Evolutionary conservation across 257 asterid species (phyloP).

Genomic region (Lithospermum erythrorhizon): DNA sequence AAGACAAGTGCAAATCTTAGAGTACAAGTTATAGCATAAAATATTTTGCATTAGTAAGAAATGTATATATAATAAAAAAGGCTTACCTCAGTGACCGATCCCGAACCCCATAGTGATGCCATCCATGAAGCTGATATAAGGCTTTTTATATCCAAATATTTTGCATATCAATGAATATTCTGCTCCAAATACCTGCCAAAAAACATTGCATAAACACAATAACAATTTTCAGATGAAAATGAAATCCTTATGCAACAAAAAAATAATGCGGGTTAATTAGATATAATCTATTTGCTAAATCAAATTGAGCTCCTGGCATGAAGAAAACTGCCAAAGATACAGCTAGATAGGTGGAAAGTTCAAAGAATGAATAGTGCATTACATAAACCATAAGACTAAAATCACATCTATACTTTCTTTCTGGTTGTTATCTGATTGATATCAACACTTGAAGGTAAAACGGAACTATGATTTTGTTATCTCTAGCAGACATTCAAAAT

Average conservation of each 20-base stretch:
- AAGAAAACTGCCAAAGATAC: background rate
- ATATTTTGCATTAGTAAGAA: background rate
- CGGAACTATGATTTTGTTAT: constrained; percentile 24
- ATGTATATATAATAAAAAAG: background rate
- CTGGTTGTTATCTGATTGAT: constrained; percentile 56
- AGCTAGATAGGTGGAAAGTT: background rate
- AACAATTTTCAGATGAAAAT: background rate
- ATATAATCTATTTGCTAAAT: background rate
- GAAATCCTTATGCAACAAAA: background rate
- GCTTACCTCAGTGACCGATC: constrained; percentile 82
- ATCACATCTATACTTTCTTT: constrained; percentile 46
- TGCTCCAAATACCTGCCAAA: constrained; percentile 68
- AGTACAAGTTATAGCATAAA: background rate
- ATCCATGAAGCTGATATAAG: constrained; percentile 90
- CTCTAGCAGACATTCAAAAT: constrained; percentile 12
- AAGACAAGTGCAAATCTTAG: background rate
- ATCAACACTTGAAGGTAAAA: constrained; percentile 75
- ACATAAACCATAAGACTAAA: constrained; percentile 40
- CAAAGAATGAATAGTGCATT: background rate
- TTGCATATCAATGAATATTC: constrained; percentile 93
- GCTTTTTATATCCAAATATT: constrained; percentile 78
- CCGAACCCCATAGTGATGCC: constrained; percentile 99
- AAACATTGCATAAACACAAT: constrained; percentile 11
- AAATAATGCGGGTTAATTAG: background rate
- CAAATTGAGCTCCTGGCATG: background rate